These are phyloP conservation scores for Xylaria sp. DNA, from an alignment of 2,329 filamentous ascomycete species.

Conservation along the genomic window DNA sequence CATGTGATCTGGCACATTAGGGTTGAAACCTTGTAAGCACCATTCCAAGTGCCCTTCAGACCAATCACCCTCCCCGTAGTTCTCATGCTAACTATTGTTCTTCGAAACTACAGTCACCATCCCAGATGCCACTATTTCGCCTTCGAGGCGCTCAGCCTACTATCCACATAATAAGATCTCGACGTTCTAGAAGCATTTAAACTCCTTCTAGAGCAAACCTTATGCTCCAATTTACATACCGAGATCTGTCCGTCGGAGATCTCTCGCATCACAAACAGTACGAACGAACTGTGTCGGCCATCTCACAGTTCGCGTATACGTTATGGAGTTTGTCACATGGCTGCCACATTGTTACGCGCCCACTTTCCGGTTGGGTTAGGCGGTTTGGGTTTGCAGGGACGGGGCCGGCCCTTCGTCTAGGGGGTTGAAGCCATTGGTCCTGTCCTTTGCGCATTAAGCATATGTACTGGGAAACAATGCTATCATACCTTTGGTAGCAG, in stretches of 20 bases:
- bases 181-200: constrained; percentile 17
- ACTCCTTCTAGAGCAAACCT: constrained; percentile 30
- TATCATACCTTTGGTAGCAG: constrained; percentile 8
- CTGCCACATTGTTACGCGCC: neutral
- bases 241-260: constrained; percentile 7
- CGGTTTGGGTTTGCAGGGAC: neutral
- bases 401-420: neutral
- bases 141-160: neutral
- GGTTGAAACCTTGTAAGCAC: neutral
- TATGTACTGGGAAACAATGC: neutral
- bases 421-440: neutral
- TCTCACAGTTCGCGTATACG: constrained; percentile 2
- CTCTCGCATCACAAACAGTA: constrained; percentile 13
- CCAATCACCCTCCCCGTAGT: neutral
- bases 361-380: neutral
- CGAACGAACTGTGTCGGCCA: constrained; percentile 15
- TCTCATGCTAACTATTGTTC: neutral
- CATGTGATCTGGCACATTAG: constrained; percentile 16
- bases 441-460: constrained; percentile 18
- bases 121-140: neutral
- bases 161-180: neutral
- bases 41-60: neutral
- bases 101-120: neutral
- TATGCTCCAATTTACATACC: neutral
- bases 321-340: constrained; percentile 11